Percentiles rank a stretch among this genome's conserved stretches.
These are phyloP conservation scores for Tubosaeta sp. DNA, from an alignment of 768 basidiomycete genomes.

Conservation along the genomic window DNA sequence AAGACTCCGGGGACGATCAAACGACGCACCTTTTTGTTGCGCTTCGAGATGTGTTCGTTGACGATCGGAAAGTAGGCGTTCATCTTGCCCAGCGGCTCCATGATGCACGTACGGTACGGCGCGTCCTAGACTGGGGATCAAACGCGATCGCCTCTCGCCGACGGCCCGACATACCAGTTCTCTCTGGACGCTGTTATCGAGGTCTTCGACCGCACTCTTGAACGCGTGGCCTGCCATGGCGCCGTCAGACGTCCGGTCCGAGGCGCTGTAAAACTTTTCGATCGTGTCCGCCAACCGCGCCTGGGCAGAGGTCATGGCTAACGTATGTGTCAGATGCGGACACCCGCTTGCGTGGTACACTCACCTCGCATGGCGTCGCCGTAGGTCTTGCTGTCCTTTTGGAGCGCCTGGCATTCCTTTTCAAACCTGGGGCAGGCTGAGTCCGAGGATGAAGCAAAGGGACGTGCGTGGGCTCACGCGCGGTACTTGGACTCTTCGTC, in stretches of 20 bases:
- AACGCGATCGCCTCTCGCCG: not conserved
- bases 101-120: constrained; percentile 90
- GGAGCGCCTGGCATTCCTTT: constrained; percentile 90
- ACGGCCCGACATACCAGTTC: constrained; percentile 64
- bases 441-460: not conserved
- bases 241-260: constrained; percentile 80
- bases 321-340: not conserved
- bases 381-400: constrained; percentile 94
- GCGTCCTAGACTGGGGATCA: constrained; percentile 60
- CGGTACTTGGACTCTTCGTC: constrained; percentile 90
- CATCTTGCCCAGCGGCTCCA: constrained; percentile 96
- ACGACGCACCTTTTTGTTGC: constrained; percentile 84
- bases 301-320: constrained; percentile 95
- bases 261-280: constrained; percentile 85
- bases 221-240: constrained; percentile 98
- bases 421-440: constrained; percentile 61
- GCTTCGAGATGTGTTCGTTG: constrained; percentile 90
- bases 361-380: constrained; percentile 89
- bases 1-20: not conserved
- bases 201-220: constrained; percentile 90
- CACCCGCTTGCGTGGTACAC: not conserved
- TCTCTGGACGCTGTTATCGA: constrained; percentile 78
- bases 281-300: constrained; percentile 90
- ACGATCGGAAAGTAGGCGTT: constrained; percentile 91
- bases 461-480: constrained; percentile 49